phyloP scores from a whole-genome alignment of 257 asterid species.

The Paulownia fortunei region DNA sequence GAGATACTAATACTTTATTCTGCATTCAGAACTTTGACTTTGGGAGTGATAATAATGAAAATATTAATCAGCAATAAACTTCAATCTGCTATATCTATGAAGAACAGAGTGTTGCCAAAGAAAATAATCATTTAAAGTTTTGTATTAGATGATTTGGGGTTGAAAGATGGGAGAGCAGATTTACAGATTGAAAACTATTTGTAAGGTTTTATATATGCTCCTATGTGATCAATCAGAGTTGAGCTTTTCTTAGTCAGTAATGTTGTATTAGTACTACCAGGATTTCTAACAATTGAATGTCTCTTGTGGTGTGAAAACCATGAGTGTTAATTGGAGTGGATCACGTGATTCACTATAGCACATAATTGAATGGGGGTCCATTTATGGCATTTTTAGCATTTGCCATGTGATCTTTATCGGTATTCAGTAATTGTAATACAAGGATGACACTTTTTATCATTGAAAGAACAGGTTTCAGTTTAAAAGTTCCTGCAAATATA shows the following conservation, averaged over 20 bases:
- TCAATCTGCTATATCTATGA: slow-evolving; percentile 12
- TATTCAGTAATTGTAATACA: neutral
- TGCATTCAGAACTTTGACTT: slow-evolving; percentile 11
- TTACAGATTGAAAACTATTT: slow-evolving; percentile 8
- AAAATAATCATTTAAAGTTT: neutral
- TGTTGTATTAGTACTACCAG: neutral
- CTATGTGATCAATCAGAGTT: slow-evolving; percentile 15
- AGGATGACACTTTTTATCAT: slow-evolving; percentile 8
- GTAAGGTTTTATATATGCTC: slow-evolving; percentile 4
- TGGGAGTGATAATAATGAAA: slow-evolving; percentile 19
- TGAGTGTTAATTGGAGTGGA: slow-evolving; percentile 9
- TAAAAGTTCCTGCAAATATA: neutral
- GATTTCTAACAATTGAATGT: slow-evolving; percentile 10
- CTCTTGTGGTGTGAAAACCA: slow-evolving; percentile 2
- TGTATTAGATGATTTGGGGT: neutral
- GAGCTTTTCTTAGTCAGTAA: neutral
- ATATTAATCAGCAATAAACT: neutral
- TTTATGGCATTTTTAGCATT: neutral
- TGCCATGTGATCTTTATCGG: neutral
- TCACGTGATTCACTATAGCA: neutral
- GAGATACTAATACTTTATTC: slow-evolving; percentile 9
- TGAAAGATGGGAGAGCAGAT: slow-evolving; percentile 18
- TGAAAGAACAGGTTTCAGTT: slow-evolving; percentile 5
- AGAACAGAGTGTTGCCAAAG: neutral
- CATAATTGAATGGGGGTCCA: slow-evolving; percentile 12